These are phyloP conservation scores for Phoma sp. DNA, from an alignment of 2,329 filamentous ascomycete genomes.

Conservation along the genomic window DNA sequence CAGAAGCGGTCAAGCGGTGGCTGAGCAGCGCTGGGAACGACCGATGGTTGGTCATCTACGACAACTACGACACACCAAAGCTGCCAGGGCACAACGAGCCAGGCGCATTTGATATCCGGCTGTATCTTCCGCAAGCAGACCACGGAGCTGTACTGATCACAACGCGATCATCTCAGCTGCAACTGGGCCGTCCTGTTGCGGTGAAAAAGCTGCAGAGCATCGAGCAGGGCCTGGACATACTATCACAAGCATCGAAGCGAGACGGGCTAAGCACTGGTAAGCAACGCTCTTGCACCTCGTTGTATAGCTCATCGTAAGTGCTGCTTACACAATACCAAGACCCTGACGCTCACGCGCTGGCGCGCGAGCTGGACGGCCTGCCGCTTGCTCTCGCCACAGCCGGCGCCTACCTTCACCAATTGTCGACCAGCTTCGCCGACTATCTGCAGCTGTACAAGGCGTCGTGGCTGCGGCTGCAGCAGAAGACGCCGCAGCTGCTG, in stretches of 20 bases:
- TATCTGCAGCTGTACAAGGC: slow-evolving; percentile 53
- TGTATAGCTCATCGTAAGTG: not conserved
- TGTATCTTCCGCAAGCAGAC: too few relatives aligned
- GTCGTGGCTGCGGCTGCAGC: slow-evolving; percentile 50
- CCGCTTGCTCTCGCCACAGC: slow-evolving; percentile 23
- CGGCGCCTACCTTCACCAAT: slow-evolving; percentile 51
- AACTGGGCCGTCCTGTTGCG: slow-evolving; percentile 4
- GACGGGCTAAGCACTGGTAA: not conserved
- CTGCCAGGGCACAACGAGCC: too few relatives aligned
- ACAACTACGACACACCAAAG: too few relatives aligned
- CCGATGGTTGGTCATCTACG: too few relatives aligned
- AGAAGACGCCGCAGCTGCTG: too few relatives aligned
- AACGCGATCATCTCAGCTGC: too few relatives aligned
- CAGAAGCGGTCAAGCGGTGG: too few relatives aligned
- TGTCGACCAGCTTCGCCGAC: slow-evolving; percentile 45
- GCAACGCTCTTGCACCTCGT: too few relatives aligned
- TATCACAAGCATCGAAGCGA: slow-evolving; percentile 8
- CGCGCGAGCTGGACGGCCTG: slow-evolving; percentile 8
- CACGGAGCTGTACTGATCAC: too few relatives aligned
- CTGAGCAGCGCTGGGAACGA: too few relatives aligned
- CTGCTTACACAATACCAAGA: slow-evolving; percentile 29
- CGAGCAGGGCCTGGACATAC: slow-evolving; percentile 16
- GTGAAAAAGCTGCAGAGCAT: slow-evolving; percentile 10
- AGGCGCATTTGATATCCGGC: too few relatives aligned
- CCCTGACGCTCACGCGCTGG: slow-evolving; percentile 32